A percentile compares a stretch with the other conserved stretches of the same genome.
Evolutionary conservation across 169 alveolate genomes (phyloP).

Genomic region (Cryptosporidium meleagridis): DNA sequence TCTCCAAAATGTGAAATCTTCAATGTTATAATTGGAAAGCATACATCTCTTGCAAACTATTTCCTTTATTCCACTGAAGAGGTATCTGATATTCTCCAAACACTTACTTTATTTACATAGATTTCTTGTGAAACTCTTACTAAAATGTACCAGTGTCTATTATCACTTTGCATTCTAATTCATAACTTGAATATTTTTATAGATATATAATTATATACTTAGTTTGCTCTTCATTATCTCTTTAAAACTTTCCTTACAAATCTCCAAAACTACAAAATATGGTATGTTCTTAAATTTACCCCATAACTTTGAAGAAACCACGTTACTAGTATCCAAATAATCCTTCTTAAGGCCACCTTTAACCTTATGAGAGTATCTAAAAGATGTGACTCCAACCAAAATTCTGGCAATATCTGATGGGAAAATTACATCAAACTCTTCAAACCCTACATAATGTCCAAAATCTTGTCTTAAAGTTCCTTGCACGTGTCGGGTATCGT

Average conservation of each 20-base stretch:
- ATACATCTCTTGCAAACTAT: constrained; percentile 42
- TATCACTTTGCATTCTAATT: no score
- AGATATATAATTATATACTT: not conserved
- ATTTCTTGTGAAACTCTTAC: not conserved
- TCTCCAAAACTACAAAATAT: constrained; percentile 11
- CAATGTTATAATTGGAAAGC: constrained; percentile 46
- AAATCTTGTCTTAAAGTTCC: not conserved
- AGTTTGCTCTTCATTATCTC: constrained; percentile 9
- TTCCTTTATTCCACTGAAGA: constrained; percentile 52
- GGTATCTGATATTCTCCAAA: constrained; percentile 40
- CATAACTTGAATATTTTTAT: not conserved
- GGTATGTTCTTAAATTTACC: constrained; percentile 45
- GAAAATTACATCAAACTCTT: constrained; percentile 23
- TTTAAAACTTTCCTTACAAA: constrained; percentile 32
- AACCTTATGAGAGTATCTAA: constrained; percentile 6
- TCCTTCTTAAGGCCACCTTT: not conserved
- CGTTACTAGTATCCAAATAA: not conserved
- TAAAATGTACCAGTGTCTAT: not conserved
- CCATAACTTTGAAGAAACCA: constrained; percentile 28
- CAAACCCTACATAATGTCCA: not conserved
- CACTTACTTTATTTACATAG: constrained; percentile 43
- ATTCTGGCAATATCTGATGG: constrained; percentile 46
- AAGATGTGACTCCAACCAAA: constrained; percentile 32
- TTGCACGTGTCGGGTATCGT: not conserved
- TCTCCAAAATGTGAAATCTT: constrained; percentile 11